These are phyloP conservation scores for Aspergillus melleus DNA, from an alignment of 2,329 filamentous ascomycete species.

Conservation along the genomic window DNA sequence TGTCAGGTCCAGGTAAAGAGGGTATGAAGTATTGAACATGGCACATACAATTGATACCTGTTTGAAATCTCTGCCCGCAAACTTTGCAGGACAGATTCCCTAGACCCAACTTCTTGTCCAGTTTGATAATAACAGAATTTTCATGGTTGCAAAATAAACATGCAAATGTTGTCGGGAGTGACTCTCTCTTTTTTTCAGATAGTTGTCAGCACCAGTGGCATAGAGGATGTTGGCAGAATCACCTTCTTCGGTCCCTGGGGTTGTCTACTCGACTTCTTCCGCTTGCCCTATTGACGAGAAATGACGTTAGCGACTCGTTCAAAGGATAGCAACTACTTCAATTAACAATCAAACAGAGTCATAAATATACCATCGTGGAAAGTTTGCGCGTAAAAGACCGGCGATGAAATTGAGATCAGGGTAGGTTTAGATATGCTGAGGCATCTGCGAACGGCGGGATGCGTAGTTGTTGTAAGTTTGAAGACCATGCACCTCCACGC, in stretches of 20 bases:
- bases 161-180: conserved; percentile 73
- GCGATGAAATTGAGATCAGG: not conserved
- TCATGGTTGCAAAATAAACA: conserved; percentile 99
- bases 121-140: conserved; percentile 82
- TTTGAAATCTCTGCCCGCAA: conserved; percentile 92
- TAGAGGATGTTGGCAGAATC: conserved; percentile 21
- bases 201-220: conserved; percentile 3
- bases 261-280: conserved; percentile 81
- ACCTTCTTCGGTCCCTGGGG: conserved; percentile 82
- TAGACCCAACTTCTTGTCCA: conserved; percentile 89
- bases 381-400: not conserved
- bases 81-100: conserved; percentile 87
- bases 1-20: not conserved
- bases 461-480: not conserved
- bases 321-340: not conserved
- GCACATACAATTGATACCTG: conserved; percentile 80
- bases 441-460: not conserved
- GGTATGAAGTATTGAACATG: not conserved
- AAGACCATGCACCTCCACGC: not conserved
- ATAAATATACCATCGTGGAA: not conserved
- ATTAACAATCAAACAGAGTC: not conserved
- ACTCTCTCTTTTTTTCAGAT: conserved; percentile 40
- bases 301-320: not conserved
- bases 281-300: conserved; percentile 71
- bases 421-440: not conserved